Conservation (phyloP, 2,329 filamentous ascomycete species). For the Claviceps digitariae region DNA sequence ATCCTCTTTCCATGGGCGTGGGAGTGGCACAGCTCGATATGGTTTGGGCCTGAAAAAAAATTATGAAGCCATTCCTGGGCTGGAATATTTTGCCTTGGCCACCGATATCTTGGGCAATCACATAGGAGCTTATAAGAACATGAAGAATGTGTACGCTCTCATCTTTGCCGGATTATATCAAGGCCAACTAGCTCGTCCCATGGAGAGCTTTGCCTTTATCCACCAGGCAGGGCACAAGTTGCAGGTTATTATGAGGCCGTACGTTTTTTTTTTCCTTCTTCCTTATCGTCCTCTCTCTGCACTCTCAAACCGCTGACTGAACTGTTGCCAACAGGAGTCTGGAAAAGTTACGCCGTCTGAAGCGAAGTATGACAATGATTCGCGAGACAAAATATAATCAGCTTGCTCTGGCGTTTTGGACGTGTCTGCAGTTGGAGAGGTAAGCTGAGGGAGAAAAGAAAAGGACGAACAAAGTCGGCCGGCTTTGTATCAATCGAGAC, state of each 20-base stretch:
- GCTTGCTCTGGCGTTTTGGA: conserved; percentile 74
- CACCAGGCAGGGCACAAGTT: conserved; percentile 41
- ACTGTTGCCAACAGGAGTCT: conserved; percentile 27
- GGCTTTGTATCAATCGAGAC: not conserved
- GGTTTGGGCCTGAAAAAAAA: conserved; percentile 37
- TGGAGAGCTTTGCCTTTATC: conserved; percentile 65
- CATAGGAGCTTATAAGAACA: conserved; percentile 61
- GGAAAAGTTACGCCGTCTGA: conserved; percentile 31
- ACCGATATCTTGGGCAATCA: conserved; percentile 77
- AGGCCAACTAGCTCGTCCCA: conserved; percentile 71
- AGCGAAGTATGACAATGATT: conserved; percentile 23
- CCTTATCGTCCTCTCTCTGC: not conserved
- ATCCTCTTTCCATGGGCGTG: conserved; percentile 34
- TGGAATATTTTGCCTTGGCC: conserved; percentile 80
- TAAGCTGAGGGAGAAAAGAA: conserved; percentile 20
- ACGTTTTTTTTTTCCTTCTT: conserved; percentile 21
- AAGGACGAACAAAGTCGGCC: not conserved
- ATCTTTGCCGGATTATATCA: conserved; percentile 80
- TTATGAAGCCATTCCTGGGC: conserved; percentile 72
- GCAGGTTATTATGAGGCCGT: conserved; percentile 65
- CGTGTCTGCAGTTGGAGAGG: conserved; percentile 85
- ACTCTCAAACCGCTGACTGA: not conserved
- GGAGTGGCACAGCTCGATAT: conserved; percentile 10
- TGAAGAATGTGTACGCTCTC: conserved; percentile 74
- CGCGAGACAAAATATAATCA: conserved; percentile 41